phyloP scores from a whole-genome alignment of 1,139 yeast species.

The Keqinozyma sinolaborantium region DNA sequence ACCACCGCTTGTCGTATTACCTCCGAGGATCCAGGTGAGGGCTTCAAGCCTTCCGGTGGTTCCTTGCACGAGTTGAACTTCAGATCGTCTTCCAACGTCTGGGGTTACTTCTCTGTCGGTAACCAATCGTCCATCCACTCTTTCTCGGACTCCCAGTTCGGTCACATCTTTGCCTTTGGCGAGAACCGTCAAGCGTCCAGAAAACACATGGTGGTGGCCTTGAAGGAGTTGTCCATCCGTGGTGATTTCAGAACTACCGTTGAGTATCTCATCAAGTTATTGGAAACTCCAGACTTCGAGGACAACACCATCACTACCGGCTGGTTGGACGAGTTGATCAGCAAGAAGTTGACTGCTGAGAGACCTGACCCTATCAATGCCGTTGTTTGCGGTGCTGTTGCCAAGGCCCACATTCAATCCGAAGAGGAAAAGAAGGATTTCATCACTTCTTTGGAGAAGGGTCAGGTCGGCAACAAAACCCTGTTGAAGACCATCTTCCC shows the following conservation, averaged over 20 bases:
- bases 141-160: constrained; percentile 96
- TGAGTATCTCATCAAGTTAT: constrained; percentile 88
- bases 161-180: constrained; percentile 98
- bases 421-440: constrained; percentile 71
- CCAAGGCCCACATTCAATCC: constrained; percentile 83
- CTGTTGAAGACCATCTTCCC: constrained; percentile 84
- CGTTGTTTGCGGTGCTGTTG: constrained; percentile 94
- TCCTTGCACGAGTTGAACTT: constrained; percentile 92
- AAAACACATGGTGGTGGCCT: constrained; percentile 97
- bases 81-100: constrained; percentile 93
- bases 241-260: constrained; percentile 99
- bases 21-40: constrained; percentile 98
- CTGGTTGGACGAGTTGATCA: constrained; percentile 95
- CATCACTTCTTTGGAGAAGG: constrained; percentile 76
- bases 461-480: constrained; percentile 87
- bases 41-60: constrained; percentile 98
- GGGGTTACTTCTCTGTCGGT: constrained; percentile 99
- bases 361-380: constrained; percentile 91
- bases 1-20: constrained; percentile 99
- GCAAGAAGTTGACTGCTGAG: constrained; percentile 91
- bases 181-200: constrained; percentile 97
- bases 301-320: constrained; percentile 96
- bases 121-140: constrained; percentile 97
- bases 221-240: constrained; percentile 92
- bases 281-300: constrained; percentile 96